phyloP scores from a whole-genome alignment of 139 green algal species.

The Edaphochlamys debaryana region DNA sequence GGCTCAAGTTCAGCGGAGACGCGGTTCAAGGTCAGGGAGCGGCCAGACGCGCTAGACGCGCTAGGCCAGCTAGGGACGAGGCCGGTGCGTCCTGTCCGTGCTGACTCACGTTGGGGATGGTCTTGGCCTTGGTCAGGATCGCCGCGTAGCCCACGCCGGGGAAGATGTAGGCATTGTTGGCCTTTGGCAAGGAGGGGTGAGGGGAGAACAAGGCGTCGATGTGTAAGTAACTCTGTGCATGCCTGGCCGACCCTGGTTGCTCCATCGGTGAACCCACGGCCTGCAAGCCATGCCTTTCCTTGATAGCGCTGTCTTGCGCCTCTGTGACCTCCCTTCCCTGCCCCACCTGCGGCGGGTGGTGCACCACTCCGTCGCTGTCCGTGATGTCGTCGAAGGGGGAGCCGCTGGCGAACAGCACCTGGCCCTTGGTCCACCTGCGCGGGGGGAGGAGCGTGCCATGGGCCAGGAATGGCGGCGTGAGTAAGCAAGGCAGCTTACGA shows the following conservation, averaged over 20 bases:
- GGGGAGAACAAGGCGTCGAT: background rate
- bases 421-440: constrained; percentile 67
- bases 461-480: background rate
- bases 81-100: no score
- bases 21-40: background rate
- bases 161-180: constrained; percentile 89
- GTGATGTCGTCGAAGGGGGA: constrained; percentile 80
- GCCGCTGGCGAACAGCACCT: constrained; percentile 87
- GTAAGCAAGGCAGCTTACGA: no score
- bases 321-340: no score
- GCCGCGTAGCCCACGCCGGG: constrained; percentile 70
- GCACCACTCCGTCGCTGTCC: constrained; percentile 25
- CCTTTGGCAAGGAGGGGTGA: constrained; percentile 45
- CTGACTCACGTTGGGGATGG: constrained; percentile 58
- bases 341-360: constrained; percentile 10
- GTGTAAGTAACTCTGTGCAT: background rate
- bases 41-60: background rate
- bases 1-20: background rate
- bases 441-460: background rate
- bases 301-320: no score
- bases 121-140: constrained; percentile 52
- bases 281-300: no score
- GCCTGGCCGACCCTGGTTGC: no score
- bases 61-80: no score
- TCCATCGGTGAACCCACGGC: no score